phyloP scores from a whole-genome alignment of 2,329 filamentous ascomycete genomes.

The Dactylellina haptotyla region DNA sequence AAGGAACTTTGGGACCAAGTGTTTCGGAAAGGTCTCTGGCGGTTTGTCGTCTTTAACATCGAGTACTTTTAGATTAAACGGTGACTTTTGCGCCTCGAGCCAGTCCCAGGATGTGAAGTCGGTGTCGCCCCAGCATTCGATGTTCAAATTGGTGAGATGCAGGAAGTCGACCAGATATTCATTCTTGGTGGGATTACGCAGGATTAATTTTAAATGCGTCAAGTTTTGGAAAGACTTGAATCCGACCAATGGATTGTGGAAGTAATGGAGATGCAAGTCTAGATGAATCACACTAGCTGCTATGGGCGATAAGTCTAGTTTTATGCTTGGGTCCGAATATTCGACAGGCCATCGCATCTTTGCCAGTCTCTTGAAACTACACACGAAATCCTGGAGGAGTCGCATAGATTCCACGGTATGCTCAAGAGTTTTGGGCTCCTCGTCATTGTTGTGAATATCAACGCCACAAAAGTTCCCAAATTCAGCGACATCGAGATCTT shows the following conservation, averaged over 20 bases:
- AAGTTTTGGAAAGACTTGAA: too few species aligned
- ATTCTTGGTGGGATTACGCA: too few species aligned
- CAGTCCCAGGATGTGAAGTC: background rate
- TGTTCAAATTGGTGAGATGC: too few species aligned
- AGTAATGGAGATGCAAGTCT: background rate
- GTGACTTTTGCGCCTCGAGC: too few species aligned
- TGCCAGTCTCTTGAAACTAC: slow-evolving; percentile 19
- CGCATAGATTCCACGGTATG: background rate
- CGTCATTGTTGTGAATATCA: too few species aligned
- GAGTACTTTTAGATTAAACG: slow-evolving; percentile 22
- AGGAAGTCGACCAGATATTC: too few species aligned
- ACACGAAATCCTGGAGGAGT: slow-evolving; percentile 28
- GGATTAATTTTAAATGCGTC: too few species aligned
- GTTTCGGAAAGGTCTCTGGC: slow-evolving; percentile 2
- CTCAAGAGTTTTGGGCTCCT: too few species aligned
- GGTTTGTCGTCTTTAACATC: background rate
- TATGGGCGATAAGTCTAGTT: slow-evolving; percentile 23
- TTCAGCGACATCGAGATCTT: slow-evolving; percentile 2
- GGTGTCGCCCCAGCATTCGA: background rate
- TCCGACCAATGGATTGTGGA: too few species aligned
- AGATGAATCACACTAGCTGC: slow-evolving; percentile 1
- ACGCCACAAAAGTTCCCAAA: too few species aligned
- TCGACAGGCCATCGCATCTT: slow-evolving; percentile 19
- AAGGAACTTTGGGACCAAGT: slow-evolving; percentile 20
- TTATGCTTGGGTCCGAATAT: background rate